A percentile compares a stretch with the other conserved stretches of the same genome.
These are phyloP conservation scores for Ustilago shanxiensis DNA, from an alignment of 1,284 basidiomycete genomes.

Conservation along the genomic window DNA sequence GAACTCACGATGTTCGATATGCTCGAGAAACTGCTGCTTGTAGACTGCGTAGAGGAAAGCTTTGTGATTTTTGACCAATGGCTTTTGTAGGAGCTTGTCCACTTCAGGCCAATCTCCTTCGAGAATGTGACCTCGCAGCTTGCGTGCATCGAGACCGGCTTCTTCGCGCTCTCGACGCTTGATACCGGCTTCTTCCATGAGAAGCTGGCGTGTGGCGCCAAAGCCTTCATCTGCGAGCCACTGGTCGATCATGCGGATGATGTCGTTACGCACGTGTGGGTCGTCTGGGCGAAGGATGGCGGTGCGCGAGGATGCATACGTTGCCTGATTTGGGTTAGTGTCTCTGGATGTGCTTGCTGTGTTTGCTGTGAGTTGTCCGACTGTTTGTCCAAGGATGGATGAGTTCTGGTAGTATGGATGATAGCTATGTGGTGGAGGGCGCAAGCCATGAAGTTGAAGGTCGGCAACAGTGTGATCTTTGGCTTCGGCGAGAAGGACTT, in stretches of 20 bases:
- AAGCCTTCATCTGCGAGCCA: constrained; percentile 71
- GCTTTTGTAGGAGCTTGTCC: constrained; percentile 70
- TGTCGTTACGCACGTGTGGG: constrained; percentile 58
- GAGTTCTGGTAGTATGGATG: constrained; percentile 48
- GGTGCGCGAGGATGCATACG: constrained; percentile 47
- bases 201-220: constrained; percentile 68
- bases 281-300: constrained; percentile 63
- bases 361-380: constrained; percentile 33
- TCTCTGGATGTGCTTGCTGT: constrained; percentile 24
- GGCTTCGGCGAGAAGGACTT: constrained; percentile 55
- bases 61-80: constrained; percentile 72
- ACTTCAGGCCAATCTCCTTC: constrained; percentile 73
- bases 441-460: constrained; percentile 57
- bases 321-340: constrained; percentile 41
- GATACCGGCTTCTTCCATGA: constrained; percentile 71
- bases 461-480: constrained; percentile 59
- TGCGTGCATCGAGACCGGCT: constrained; percentile 68
- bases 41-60: constrained; percentile 72
- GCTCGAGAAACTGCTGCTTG: constrained; percentile 72
- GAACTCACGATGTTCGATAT: constrained; percentile 72
- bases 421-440: constrained; percentile 50
- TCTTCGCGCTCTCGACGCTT: constrained; percentile 65
- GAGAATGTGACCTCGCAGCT: constrained; percentile 71
- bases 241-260: constrained; percentile 70
- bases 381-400: constrained; percentile 39